These are phyloP conservation scores for Coemansia sp. DNA, from an alignment of 192 early-diverging fungal genomes.

Conservation along the genomic window DNA sequence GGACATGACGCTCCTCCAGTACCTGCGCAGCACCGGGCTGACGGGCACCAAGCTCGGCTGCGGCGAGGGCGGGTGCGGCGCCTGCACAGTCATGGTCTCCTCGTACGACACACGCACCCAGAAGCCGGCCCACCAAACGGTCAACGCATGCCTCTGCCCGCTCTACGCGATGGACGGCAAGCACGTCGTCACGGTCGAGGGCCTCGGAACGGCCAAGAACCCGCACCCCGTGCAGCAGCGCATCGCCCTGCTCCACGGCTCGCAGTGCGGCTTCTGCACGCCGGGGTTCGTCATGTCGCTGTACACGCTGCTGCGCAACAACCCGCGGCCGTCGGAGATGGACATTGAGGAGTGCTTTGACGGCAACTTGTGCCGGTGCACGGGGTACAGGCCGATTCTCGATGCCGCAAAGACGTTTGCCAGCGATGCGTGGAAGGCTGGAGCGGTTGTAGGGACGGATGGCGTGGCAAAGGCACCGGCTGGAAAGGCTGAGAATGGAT, in stretches of 20 bases:
- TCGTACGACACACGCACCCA: slow-evolving; percentile 50
- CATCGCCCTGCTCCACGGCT: slow-evolving; percentile 72
- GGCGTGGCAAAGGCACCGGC: slow-evolving; percentile 22
- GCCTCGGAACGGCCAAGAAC: slow-evolving; percentile 63
- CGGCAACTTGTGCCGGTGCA: slow-evolving; percentile 90
- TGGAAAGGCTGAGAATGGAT: slow-evolving; percentile 17
- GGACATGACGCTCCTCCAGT: slow-evolving; percentile 65
- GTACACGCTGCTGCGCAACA: slow-evolving; percentile 74
- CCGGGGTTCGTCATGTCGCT: slow-evolving; percentile 89
- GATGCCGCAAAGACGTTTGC: slow-evolving; percentile 76
- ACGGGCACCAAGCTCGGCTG: slow-evolving; percentile 83
- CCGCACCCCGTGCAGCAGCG: slow-evolving; percentile 77
- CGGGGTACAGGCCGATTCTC: slow-evolving; percentile 84
- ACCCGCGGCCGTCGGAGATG: slow-evolving; percentile 60
- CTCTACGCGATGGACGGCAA: slow-evolving; percentile 71
- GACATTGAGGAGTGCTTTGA: slow-evolving; percentile 86
- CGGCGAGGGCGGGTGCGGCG: slow-evolving; percentile 74
- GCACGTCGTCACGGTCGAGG: slow-evolving; percentile 83
- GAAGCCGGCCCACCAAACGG: slow-evolving; percentile 46
- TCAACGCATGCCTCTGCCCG: slow-evolving; percentile 74
- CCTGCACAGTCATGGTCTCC: slow-evolving; percentile 80
- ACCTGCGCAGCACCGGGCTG: slow-evolving; percentile 61
- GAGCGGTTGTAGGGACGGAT: slow-evolving; percentile 9
- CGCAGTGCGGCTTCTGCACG: slow-evolving; percentile 91
- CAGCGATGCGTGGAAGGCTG: slow-evolving; percentile 45